Evolutionary conservation across 2,329 filamentous ascomycete genomes (phyloP).

Genomic region (Dothiorella sarmentorum): DNA sequence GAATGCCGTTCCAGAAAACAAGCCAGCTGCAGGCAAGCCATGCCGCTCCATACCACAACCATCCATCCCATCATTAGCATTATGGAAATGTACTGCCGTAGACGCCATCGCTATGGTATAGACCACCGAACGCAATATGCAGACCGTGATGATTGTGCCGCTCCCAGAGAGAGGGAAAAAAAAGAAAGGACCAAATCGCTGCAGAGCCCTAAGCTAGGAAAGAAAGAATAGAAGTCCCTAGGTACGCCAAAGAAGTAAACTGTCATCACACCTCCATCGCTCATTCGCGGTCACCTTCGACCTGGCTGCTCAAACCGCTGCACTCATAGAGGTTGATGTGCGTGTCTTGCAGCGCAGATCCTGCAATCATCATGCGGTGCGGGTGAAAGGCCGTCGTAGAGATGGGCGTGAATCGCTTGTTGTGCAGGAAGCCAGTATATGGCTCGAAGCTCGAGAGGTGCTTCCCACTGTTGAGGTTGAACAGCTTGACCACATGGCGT

Average conservation of each 20-base stretch:
- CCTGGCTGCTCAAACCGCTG: conserved; percentile 26
- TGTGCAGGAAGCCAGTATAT: conserved; percentile 81
- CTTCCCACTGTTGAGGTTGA: conserved; percentile 74
- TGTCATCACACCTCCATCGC: not conserved
- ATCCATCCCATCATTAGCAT: conserved; percentile 14
- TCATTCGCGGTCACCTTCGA: conserved; percentile 1
- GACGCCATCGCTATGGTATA: conserved; percentile 21
- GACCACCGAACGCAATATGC: conserved; percentile 15
- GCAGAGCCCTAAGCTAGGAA: not conserved
- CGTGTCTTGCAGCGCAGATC: conserved; percentile 79
- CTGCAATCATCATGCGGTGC: conserved; percentile 86
- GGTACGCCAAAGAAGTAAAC: not conserved
- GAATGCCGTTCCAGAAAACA: not conserved
- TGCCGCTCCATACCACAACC: not conserved
- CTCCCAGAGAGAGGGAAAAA: not conserved
- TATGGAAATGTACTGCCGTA: too few species aligned
- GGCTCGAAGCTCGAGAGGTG: conserved; percentile 83
- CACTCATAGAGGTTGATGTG: conserved; percentile 87
- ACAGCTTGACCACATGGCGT: conserved; percentile 82
- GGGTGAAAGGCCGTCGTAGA: conserved; percentile 92
- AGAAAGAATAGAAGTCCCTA: not conserved
- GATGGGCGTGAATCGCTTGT: conserved; percentile 77
- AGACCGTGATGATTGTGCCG: conserved; percentile 4
- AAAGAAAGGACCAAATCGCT: not conserved
- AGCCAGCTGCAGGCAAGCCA: not conserved